These are phyloP conservation scores for Aspergillus pseudoviridinutans DNA, from an alignment of 2,329 filamentous ascomycete genomes.

Conservation along the genomic window DNA sequence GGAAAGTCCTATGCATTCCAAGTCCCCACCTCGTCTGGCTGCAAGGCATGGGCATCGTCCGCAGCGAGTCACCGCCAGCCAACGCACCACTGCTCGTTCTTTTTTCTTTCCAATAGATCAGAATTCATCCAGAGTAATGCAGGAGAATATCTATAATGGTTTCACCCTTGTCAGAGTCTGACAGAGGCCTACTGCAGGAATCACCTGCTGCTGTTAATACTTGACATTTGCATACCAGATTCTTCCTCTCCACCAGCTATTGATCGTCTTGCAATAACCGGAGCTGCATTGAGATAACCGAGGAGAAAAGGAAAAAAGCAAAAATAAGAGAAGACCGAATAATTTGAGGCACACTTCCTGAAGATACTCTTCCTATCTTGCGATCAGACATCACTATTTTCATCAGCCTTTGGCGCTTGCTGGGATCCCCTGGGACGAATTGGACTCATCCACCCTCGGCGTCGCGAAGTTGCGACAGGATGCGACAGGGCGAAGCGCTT, in stretches of 20 bases:
- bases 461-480: not conserved
- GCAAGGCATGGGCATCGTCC: conserved; percentile 8
- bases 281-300: not conserved
- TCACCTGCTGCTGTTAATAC: not conserved
- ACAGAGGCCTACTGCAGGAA: not conserved
- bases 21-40: conserved; percentile 3
- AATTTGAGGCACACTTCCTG: not conserved
- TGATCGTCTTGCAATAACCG: not conserved
- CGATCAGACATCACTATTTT: not conserved
- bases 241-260: too few species aligned
- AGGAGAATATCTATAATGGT: not conserved
- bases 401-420: not conserved
- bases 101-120: not conserved
- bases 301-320: conserved; percentile 1
- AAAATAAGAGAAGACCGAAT: conserved; percentile 2
- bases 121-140: not conserved
- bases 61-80: conserved; percentile 22
- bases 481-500: not conserved
- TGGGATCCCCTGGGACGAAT: not conserved
- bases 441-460: not conserved
- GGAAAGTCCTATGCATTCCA: not conserved
- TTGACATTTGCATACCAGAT: not conserved
- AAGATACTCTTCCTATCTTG: not conserved
- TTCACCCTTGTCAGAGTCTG: not conserved
- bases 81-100: conserved; percentile 15